Percentiles rank a stretch among this genome's conserved stretches.
Conservation (phyloP, 495 filamentous ascomycete species). For the Niebla homalea region DNA sequence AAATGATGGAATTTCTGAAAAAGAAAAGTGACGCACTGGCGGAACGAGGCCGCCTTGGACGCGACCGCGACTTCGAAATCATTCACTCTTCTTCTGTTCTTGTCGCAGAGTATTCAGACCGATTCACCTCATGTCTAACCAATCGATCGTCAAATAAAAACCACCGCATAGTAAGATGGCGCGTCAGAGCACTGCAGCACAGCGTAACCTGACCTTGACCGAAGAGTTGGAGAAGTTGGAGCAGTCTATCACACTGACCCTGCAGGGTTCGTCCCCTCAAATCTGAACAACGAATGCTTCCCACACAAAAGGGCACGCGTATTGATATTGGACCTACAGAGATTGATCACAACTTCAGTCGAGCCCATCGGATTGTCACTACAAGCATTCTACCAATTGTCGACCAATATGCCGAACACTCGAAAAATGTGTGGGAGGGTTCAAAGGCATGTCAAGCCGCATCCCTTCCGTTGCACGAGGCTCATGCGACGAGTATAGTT, state of each 20-base stretch:
- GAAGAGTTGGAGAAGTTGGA: conserved; percentile 95
- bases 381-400: conserved; percentile 85
- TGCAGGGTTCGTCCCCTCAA: conserved; percentile 54
- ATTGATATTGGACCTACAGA: conserved; percentile 38
- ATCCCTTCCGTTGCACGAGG: background rate
- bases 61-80: too few relatives aligned
- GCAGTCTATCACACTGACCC: conserved; percentile 88
- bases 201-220: conserved; percentile 64
- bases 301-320: background rate
- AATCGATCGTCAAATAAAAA: too few relatives aligned
- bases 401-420: conserved; percentile 93
- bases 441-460: conserved; percentile 55
- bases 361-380: conserved; percentile 91
- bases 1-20: too few relatives aligned
- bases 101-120: too few relatives aligned
- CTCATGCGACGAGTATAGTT: conserved; percentile 40
- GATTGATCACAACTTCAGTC: conserved; percentile 97
- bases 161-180: conserved; percentile 27
- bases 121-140: too few relatives aligned
- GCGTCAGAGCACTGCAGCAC: conserved; percentile 35
- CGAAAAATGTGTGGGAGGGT: conserved; percentile 88
- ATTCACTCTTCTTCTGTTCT: too few relatives aligned
- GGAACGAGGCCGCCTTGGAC: too few relatives aligned
- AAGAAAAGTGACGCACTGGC: too few relatives aligned
- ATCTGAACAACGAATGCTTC: background rate